phyloP scores from a whole-genome alignment of 805 yeast species.

The Kazachstania psychrophila region DNA sequence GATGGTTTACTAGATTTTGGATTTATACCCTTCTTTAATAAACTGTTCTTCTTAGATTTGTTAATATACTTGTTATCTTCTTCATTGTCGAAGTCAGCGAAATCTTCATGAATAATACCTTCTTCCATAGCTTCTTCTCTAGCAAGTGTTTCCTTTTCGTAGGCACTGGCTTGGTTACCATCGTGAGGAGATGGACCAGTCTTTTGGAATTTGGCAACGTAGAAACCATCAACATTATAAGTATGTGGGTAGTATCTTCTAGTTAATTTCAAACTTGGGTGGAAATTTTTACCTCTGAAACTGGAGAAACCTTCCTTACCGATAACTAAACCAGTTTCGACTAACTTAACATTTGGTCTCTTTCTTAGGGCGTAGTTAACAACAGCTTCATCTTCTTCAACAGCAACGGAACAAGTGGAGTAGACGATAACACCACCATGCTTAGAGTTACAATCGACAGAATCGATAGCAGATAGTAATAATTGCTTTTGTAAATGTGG shows the following conservation, averaged over 20 bases:
- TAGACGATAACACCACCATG: slow-evolving; percentile 93
- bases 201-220: slow-evolving; percentile 92
- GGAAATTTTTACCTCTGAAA: slow-evolving; percentile 86
- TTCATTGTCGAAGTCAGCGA: slow-evolving; percentile 68
- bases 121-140: slow-evolving; percentile 74
- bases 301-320: slow-evolving; percentile 95
- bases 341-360: slow-evolving; percentile 91
- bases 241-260: slow-evolving; percentile 98
- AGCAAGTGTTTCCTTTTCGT: slow-evolving; percentile 75
- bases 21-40: slow-evolving; percentile 65
- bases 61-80: slow-evolving; percentile 68
- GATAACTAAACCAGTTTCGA: slow-evolving; percentile 82
- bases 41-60: slow-evolving; percentile 53
- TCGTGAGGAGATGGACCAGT: slow-evolving; percentile 79
- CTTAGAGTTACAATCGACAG: slow-evolving; percentile 85
- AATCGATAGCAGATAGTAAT: slow-evolving; percentile 88
- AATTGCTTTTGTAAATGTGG: slow-evolving; percentile 96
- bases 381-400: slow-evolving; percentile 96
- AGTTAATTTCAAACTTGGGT: slow-evolving; percentile 65
- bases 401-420: slow-evolving; percentile 97
- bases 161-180: slow-evolving; percentile 77
- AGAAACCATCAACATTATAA: slow-evolving; percentile 97
- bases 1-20: slow-evolving; percentile 34
- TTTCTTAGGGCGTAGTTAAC: slow-evolving; percentile 96
- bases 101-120: slow-evolving; percentile 77